Evolutionary conservation across 192 early-diverging fungal genomes (phyloP).

Genomic region (Obelidium mucronatum): DNA sequence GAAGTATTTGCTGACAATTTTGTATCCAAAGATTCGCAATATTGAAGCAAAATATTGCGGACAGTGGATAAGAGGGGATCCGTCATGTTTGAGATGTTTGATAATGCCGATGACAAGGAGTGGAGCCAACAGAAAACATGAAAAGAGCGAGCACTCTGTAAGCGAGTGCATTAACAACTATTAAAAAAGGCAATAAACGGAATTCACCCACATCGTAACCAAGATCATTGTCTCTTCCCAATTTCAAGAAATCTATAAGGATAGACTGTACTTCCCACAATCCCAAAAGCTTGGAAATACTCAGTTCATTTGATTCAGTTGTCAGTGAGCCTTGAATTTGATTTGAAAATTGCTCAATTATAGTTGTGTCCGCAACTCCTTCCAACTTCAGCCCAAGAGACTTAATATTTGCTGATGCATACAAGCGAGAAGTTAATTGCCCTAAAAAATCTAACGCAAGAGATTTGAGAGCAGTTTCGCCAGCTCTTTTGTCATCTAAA

Average conservation of each 20-base stretch:
- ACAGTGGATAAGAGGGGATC: neutral
- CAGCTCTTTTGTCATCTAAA: conserved; percentile 39
- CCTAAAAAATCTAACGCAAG: conserved; percentile 52
- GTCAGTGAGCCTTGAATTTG: neutral
- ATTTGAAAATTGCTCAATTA: neutral
- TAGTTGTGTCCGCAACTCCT: neutral
- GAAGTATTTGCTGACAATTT: neutral
- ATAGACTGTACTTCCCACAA: conserved; percentile 32
- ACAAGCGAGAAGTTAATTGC: conserved; percentile 18
- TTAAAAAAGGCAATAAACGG: no score
- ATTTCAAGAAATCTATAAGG: conserved; percentile 25
- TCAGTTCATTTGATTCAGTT: neutral
- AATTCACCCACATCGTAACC: conserved; percentile 20
- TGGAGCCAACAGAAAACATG: conserved; percentile 20
- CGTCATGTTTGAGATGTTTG: neutral
- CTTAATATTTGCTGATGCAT: neutral
- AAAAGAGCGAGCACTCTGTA: neutral
- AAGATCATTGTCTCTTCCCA: neutral
- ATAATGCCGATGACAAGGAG: neutral
- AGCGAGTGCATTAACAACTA: no score
- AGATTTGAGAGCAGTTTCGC: conserved; percentile 37
- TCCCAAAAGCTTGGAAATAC: neutral
- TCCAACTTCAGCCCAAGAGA: neutral
- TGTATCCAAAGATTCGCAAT: conserved; percentile 5
- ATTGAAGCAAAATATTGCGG: neutral